These are phyloP conservation scores for Pythium brassicae DNA, from an alignment of 352 stramenopile genomes.

Conservation along the genomic window DNA sequence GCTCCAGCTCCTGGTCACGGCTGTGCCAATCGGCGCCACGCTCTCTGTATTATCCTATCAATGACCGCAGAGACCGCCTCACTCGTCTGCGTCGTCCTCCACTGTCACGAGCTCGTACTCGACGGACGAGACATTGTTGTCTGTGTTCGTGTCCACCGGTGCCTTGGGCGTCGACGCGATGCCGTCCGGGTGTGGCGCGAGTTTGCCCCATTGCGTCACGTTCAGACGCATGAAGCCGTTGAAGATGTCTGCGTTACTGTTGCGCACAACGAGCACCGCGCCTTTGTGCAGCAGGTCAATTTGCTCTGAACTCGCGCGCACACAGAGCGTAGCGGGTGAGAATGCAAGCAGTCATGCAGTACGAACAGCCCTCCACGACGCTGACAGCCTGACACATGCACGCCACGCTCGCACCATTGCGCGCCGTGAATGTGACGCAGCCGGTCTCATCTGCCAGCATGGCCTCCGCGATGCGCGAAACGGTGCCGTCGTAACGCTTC, in stretches of 20 bases:
- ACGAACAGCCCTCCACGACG: neutral
- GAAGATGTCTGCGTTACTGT: constrained; percentile 80
- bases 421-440: constrained; percentile 73
- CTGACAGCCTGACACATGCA: neutral
- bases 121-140: constrained; percentile 75
- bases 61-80: neutral
- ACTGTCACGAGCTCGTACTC: constrained; percentile 86
- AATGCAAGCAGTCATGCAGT: neutral
- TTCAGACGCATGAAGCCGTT: constrained; percentile 84
- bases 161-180: constrained; percentile 63
- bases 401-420: constrained; percentile 45
- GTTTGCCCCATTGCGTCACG: constrained; percentile 83
- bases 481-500: constrained; percentile 61
- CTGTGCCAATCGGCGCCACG: neutral
- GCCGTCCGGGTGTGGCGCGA: constrained; percentile 63
- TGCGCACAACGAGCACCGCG: constrained; percentile 67
- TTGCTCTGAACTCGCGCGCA: constrained; percentile 38
- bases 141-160: constrained; percentile 38
- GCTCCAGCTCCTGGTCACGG: neutral
- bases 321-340: neutral
- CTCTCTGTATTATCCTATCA: constrained; percentile 8
- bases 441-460: constrained; percentile 80
- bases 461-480: constrained; percentile 68
- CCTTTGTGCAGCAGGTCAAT: constrained; percentile 62
- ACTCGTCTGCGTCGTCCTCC: constrained; percentile 46